A percentile compares a stretch with the other conserved stretches of the same genome.
These are phyloP conservation scores for Isatis tinctoria DNA, from an alignment of 345 rosid species.

Conservation along the genomic window DNA sequence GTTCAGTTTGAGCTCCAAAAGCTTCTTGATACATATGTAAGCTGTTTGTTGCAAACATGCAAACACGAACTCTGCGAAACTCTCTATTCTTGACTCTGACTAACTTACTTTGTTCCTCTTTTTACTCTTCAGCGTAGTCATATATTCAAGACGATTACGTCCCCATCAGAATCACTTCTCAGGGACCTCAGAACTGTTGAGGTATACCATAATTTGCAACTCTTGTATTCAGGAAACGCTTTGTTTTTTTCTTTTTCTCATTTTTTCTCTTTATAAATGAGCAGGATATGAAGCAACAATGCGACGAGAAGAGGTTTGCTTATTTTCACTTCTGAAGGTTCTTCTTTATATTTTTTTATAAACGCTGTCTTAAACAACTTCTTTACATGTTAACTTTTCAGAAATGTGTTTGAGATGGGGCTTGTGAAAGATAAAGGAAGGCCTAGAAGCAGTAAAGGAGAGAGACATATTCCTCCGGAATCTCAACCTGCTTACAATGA, in stretches of 20 bases:
- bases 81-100: background rate
- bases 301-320: slow-evolving; percentile 86
- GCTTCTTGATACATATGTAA: slow-evolving; percentile 88
- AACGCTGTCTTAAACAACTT: slow-evolving; percentile 10
- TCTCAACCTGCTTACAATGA: slow-evolving; percentile 71
- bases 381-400: slow-evolving; percentile 35
- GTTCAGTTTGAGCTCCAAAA: slow-evolving; percentile 85
- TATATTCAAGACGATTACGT: slow-evolving; percentile 70
- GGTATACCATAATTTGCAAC: slow-evolving; percentile 40
- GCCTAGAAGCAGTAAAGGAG: slow-evolving; percentile 69
- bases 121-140: slow-evolving; percentile 67
- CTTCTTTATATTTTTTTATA: slow-evolving; percentile 7
- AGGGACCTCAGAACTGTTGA: slow-evolving; percentile 91
- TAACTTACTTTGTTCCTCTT: slow-evolving; percentile 14
- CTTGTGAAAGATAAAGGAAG: slow-evolving; percentile 84
- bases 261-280: slow-evolving; percentile 19
- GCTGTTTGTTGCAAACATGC: slow-evolving; percentile 32
- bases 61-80: background rate
- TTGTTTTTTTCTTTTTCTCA: background rate
- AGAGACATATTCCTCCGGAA: slow-evolving; percentile 45
- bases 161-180: slow-evolving; percentile 92
- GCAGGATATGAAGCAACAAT: slow-evolving; percentile 99
- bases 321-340: background rate
- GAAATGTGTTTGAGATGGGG: slow-evolving; percentile 60
- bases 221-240: slow-evolving; percentile 2